phyloP scores from a whole-genome alignment of 73 alveolate genomes.

The Paramecium biaurelia region DNA sequence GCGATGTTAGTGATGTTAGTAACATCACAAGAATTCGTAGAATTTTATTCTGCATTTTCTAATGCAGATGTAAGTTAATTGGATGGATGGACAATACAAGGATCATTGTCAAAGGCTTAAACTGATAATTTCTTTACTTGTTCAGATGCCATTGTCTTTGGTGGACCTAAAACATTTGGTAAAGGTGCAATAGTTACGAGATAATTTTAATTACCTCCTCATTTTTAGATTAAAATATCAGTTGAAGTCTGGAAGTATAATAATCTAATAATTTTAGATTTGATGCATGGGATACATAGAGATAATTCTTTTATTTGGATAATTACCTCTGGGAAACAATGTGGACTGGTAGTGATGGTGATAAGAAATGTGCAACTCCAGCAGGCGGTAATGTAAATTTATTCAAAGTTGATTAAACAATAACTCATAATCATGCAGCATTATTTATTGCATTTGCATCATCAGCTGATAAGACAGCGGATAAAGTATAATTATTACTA shows the following conservation, averaged over 20 bases:
- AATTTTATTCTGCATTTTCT: neutral
- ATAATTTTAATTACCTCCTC: neutral
- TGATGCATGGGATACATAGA: neutral
- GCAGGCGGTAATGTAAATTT: constrained; percentile 8
- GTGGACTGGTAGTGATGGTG: constrained; percentile 21
- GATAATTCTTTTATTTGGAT: neutral
- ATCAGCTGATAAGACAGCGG: neutral
- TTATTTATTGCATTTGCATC: neutral
- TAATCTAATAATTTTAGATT: neutral
- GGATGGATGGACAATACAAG: neutral
- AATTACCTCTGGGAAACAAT: neutral
- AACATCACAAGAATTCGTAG: neutral
- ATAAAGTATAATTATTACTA: neutral
- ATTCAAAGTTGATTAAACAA: neutral
- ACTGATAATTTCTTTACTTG: neutral
- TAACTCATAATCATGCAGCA: neutral
- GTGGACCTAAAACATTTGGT: constrained; percentile 2
- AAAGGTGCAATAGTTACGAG: neutral
- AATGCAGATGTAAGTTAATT: neutral
- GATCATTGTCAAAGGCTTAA: neutral
- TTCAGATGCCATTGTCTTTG: neutral
- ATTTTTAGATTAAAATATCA: neutral
- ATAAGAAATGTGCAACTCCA: neutral
- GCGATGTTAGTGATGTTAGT: constrained; percentile 40
- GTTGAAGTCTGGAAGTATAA: constrained; percentile 18